Conservation (phyloP, 495 filamentous ascomycete genomes). For the Paragyromitra xinjiangensis region DNA sequence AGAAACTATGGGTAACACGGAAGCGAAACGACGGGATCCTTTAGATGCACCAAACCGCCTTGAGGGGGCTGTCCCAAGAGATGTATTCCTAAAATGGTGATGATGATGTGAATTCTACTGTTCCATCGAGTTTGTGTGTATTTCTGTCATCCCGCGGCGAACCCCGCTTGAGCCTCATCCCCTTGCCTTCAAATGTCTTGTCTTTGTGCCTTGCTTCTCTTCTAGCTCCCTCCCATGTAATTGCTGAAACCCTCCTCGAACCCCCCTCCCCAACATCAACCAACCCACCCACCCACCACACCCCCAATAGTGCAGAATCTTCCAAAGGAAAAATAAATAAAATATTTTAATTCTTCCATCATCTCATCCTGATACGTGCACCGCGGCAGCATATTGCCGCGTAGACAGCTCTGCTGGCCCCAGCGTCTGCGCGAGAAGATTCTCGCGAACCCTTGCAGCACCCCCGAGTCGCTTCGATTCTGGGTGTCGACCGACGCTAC, state of each 20-base stretch:
- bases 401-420: constrained; percentile 53
- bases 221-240: constrained; percentile 32
- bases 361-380: constrained; percentile 36
- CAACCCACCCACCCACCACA: too few species aligned
- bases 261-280: not conserved
- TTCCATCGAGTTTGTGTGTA: constrained; percentile 9
- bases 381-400: constrained; percentile 52
- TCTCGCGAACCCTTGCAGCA: constrained; percentile 60
- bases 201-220: constrained; percentile 11
- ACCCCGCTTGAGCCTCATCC: constrained; percentile 44
- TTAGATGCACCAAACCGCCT: constrained; percentile 18
- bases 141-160: constrained; percentile 17
- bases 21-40: not conserved
- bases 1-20: not conserved
- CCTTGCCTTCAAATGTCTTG: constrained; percentile 21
- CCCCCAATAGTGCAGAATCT: not conserved
- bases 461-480: constrained; percentile 71
- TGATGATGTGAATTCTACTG: not conserved
- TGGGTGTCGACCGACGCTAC: constrained; percentile 71
- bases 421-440: constrained; percentile 49
- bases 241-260: constrained; percentile 13
- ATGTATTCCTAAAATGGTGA: constrained; percentile 7
- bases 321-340: not conserved
- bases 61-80: not conserved
- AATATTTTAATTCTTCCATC: not conserved